phyloP scores from a whole-genome alignment of 2,329 filamentous ascomycete species.

The Aciculosporium take region DNA sequence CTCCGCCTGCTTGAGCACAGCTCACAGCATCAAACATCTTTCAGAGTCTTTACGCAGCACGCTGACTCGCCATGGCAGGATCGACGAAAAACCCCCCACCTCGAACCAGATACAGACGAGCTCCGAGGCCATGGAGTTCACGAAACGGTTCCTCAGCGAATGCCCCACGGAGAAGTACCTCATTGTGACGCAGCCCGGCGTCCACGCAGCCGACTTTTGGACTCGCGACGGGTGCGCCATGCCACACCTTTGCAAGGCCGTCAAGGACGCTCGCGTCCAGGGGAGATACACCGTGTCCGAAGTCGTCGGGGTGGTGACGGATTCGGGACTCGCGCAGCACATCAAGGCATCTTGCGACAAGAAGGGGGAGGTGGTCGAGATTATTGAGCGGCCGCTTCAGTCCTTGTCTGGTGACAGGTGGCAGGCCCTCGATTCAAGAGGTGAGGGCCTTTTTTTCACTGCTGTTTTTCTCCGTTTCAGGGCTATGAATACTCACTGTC shows the following conservation, averaged over 20 bases:
- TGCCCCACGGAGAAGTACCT: slow-evolving; percentile 69
- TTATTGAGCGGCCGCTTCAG: slow-evolving; percentile 27
- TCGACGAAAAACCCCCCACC: slow-evolving; percentile 20
- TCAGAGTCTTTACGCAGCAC: too few species aligned
- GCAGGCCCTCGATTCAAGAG: slow-evolving; percentile 31
- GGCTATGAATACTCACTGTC: background rate
- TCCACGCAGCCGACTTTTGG: slow-evolving; percentile 55
- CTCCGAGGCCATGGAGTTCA: slow-evolving; percentile 26
- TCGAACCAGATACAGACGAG: slow-evolving; percentile 35
- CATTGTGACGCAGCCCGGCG: slow-evolving; percentile 61
- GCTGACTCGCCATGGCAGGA: slow-evolving; percentile 12
- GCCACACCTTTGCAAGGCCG: slow-evolving; percentile 35
- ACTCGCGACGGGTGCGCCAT: slow-evolving; percentile 33
- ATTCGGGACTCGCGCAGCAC: slow-evolving; percentile 26
- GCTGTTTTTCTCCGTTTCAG: too few species aligned
- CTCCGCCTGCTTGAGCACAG: slow-evolving; percentile 3
- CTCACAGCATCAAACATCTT: background rate
- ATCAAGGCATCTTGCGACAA: slow-evolving; percentile 33
- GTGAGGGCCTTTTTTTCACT: slow-evolving; percentile 18
- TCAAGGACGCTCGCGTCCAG: slow-evolving; percentile 20
- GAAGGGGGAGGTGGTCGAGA: slow-evolving; percentile 21
- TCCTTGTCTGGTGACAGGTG: slow-evolving; percentile 29
- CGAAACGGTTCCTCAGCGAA: slow-evolving; percentile 38
- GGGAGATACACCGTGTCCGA: slow-evolving; percentile 38
- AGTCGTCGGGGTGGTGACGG: slow-evolving; percentile 36